Conservation (phyloP, 148 eudicot species). For the Chenopodium berlandieri region DNA sequence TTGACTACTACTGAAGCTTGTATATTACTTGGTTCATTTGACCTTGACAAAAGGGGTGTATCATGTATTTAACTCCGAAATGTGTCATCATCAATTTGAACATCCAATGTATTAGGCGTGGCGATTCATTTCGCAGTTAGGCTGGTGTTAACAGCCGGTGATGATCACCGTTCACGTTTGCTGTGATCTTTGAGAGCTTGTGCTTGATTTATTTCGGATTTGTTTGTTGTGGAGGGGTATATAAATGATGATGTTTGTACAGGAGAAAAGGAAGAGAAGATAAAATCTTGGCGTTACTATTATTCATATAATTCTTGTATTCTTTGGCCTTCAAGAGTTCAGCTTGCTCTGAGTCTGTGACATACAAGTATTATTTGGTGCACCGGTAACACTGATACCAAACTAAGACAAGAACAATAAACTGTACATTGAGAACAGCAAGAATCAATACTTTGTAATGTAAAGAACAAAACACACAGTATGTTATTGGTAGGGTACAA, state of each 20-base stretch:
- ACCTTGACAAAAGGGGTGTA: constrained; percentile 1
- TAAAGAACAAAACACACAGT: too few species aligned
- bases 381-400: neutral
- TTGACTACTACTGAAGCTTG: constrained; percentile 1
- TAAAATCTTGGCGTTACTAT: neutral
- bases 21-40: constrained; percentile 19
- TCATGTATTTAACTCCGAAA: constrained; percentile 1
- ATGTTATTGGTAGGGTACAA: too few species aligned
- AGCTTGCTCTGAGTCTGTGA: too few species aligned
- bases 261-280: constrained; percentile 1
- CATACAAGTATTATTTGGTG: too few species aligned
- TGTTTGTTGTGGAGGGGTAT: constrained; percentile 9
- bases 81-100: constrained; percentile 4
- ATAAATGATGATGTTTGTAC: constrained; percentile 21
- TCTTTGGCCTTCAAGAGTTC: neutral
- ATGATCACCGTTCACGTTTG: constrained; percentile 15
- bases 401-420: too few species aligned
- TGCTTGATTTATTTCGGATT: neutral
- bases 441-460: too few species aligned
- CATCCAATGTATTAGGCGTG: neutral
- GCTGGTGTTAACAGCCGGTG: neutral
- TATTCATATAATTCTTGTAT: neutral
- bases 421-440: too few species aligned
- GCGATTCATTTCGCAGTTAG: constrained; percentile 11
- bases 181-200: constrained; percentile 1